A percentile compares a stretch with the other conserved stretches of the same genome.
These are phyloP conservation scores for Dioscorea dumetorum DNA, from an alignment of 106 monocot genomes.

Conservation along the genomic window DNA sequence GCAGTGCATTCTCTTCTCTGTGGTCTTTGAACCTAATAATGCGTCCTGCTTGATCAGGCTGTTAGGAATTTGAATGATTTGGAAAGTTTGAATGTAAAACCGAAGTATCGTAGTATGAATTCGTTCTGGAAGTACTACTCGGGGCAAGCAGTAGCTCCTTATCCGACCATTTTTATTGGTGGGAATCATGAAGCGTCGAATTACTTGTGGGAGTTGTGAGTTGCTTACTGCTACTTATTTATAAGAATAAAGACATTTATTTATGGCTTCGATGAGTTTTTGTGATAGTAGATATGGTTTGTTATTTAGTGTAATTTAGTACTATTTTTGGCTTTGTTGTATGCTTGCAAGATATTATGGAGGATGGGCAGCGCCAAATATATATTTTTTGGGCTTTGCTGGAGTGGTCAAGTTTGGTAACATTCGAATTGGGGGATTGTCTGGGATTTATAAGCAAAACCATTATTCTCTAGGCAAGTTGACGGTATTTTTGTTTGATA, in stretches of 20 bases:
- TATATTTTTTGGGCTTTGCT: conserved; percentile 75
- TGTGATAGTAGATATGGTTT: too few species aligned
- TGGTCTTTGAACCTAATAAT: background rate
- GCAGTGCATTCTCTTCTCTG: background rate
- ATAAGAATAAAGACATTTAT: too few species aligned
- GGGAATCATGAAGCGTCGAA: conserved; percentile 98
- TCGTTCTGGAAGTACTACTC: conserved; percentile 98
- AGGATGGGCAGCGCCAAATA: conserved; percentile 78
- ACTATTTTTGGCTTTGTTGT: conserved; percentile 8
- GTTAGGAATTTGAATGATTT: conserved; percentile 83
- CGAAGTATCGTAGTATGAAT: conserved; percentile 71
- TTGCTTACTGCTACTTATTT: conserved; percentile 8
- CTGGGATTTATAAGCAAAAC: conserved; percentile 71
- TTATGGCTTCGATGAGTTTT: too few species aligned
- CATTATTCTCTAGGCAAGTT: conserved; percentile 69
- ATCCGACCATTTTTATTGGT: conserved; percentile 90
- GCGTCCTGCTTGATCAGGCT: conserved; percentile 38
- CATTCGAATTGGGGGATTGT: conserved; percentile 85
- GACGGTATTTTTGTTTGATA: background rate
- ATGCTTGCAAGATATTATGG: conserved; percentile 56
- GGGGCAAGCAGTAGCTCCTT: conserved; percentile 73
- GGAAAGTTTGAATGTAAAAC: conserved; percentile 72
- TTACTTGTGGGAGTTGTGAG: conserved; percentile 95
- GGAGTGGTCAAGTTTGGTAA: conserved; percentile 89
- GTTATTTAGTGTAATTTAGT: background rate